phyloP scores from a whole-genome alignment of 1,139 yeast species.

The Diutina sp. region DNA sequence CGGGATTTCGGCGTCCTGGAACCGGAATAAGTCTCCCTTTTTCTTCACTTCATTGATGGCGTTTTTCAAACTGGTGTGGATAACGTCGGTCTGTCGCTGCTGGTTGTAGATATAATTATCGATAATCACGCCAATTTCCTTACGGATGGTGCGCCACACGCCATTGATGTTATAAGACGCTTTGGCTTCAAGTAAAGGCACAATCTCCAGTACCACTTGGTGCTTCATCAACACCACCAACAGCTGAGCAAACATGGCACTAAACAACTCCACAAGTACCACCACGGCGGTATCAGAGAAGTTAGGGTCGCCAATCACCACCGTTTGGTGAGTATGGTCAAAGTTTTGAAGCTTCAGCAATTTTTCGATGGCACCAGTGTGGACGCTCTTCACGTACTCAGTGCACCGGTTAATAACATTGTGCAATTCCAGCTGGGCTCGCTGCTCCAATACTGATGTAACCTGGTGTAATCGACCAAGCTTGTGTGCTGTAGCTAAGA shows the following conservation, averaged over 20 bases:
- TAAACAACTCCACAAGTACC: conserved; percentile 57
- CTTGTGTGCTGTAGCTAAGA: conserved; percentile 46
- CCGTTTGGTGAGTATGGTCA: conserved; percentile 13
- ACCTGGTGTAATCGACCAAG: conserved; percentile 55
- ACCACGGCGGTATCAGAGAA: conserved; percentile 39
- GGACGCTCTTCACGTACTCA: conserved; percentile 47
- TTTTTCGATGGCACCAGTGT: conserved; percentile 18
- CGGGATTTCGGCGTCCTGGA: conserved; percentile 28
- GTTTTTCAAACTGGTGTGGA: conserved; percentile 10
- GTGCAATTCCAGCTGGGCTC: conserved; percentile 29
- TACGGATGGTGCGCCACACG: conserved; percentile 48
- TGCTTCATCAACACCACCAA: conserved; percentile 61
- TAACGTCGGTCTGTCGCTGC: neutral
- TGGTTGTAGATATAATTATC: conserved; percentile 32
- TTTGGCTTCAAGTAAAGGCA: neutral
- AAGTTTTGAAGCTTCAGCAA: conserved; percentile 18
- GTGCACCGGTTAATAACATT: conserved; percentile 46
- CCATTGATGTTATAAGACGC: conserved; percentile 22
- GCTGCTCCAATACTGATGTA: conserved; percentile 37
- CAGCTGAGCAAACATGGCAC: conserved; percentile 50
- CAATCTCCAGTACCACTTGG: conserved; percentile 41
- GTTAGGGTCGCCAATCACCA: conserved; percentile 14
- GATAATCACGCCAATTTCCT: conserved; percentile 46
- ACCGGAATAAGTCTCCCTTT: conserved; percentile 29
- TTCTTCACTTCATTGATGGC: conserved; percentile 7